phyloP scores from a whole-genome alignment of 352 stramenopile genomes.

The Plasmopara muralis region DNA sequence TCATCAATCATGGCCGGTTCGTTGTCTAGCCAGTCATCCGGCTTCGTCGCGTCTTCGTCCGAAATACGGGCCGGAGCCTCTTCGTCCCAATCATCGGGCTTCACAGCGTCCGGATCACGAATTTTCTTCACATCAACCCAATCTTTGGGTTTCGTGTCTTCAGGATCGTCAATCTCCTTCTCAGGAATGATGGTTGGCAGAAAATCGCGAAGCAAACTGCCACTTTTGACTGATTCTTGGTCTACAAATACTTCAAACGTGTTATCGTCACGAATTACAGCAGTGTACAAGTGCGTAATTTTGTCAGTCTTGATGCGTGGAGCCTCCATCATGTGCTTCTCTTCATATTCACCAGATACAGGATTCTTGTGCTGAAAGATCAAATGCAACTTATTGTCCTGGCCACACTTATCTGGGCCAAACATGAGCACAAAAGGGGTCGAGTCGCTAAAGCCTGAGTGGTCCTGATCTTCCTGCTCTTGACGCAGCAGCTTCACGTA shows the following conservation, averaged over 20 bases:
- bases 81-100: constrained; percentile 93
- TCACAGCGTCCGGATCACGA: constrained; percentile 76
- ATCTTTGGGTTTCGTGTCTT: constrained; percentile 88
- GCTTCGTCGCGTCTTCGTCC: constrained; percentile 84
- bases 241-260: constrained; percentile 91
- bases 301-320: constrained; percentile 79
- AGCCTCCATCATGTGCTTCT: constrained; percentile 89
- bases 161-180: constrained; percentile 89
- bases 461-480: constrained; percentile 37
- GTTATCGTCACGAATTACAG: constrained; percentile 86
- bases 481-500: constrained; percentile 91
- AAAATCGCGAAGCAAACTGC: constrained; percentile 81
- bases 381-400: constrained; percentile 92
- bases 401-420: constrained; percentile 91
- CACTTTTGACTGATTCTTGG: constrained; percentile 70
- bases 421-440: constrained; percentile 95
- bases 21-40: constrained; percentile 86
- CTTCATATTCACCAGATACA: constrained; percentile 85
- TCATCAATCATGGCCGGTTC: constrained; percentile 77
- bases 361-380: constrained; percentile 95
- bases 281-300: constrained; percentile 89
- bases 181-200: constrained; percentile 76
- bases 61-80: constrained; percentile 78
- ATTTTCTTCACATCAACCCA: constrained; percentile 90
- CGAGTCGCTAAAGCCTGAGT: constrained; percentile 67